A percentile compares a stretch with the other conserved stretches of the same genome.
Evolutionary conservation across 257 asterid genomes (phyloP).

Genomic region (Datura wrightii): DNA sequence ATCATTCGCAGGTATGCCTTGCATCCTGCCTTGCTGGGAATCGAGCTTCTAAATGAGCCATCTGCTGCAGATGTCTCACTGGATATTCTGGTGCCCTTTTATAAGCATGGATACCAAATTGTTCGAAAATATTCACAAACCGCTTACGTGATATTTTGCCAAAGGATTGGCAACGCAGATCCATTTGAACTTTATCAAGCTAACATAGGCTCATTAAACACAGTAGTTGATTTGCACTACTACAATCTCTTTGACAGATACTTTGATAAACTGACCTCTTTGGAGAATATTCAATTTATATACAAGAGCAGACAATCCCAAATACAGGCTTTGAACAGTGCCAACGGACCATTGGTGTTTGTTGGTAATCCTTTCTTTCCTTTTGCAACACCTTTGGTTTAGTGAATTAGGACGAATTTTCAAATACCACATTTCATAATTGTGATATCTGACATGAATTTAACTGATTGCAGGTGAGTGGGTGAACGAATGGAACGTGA

Average conservation of each 20-base stretch:
- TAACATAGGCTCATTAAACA: slow-evolving; percentile 58
- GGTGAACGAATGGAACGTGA: slow-evolving; percentile 78
- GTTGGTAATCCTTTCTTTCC: slow-evolving; percentile 50
- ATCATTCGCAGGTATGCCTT: slow-evolving; percentile 58
- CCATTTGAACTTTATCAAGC: slow-evolving; percentile 77
- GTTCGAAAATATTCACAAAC: slow-evolving; percentile 71
- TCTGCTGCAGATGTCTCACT: slow-evolving; percentile 62
- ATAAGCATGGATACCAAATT: slow-evolving; percentile 66
- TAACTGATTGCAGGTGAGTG: slow-evolving; percentile 69
- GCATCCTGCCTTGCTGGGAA: slow-evolving; percentile 79
- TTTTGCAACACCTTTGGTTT: neutral
- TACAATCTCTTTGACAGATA: slow-evolving; percentile 69
- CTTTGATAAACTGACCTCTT: slow-evolving; percentile 58
- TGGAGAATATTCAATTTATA: slow-evolving; percentile 62
- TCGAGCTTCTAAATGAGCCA: slow-evolving; percentile 87
- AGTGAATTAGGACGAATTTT: neutral
- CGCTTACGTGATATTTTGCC: slow-evolving; percentile 79
- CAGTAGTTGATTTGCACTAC: slow-evolving; percentile 79
- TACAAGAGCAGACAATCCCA: slow-evolving; percentile 61
- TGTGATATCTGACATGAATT: neutral
- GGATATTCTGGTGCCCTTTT: slow-evolving; percentile 65
- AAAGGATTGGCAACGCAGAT: slow-evolving; percentile 75
- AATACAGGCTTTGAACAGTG: slow-evolving; percentile 63
- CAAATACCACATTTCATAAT: neutral
- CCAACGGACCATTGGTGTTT: slow-evolving; percentile 77